Base-by-base conservation (phyloP, 192 early-diverging fungal species). In the Haplosporangium gracile region DNA sequence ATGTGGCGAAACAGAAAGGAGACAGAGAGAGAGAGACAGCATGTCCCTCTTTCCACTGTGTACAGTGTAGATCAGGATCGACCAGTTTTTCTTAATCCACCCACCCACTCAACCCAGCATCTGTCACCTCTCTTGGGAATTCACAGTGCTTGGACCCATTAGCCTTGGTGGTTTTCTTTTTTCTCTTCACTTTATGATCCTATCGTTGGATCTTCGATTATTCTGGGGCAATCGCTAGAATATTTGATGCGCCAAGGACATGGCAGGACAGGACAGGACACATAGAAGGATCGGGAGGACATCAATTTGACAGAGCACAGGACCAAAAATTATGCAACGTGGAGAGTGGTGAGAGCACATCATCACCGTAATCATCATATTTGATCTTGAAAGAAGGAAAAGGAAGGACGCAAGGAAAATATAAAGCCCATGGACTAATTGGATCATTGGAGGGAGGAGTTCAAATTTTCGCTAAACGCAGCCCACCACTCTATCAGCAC, bases 231-330 rank as follows among this genome's bases (percentile, higher is more conserved):
- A 32, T 65, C 2, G 0, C 6, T 26, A 26, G n/a, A 26, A 0
- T 57, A 57, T 24, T 55, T 24, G 8, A 26, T 10, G n/a, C 55
- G 24, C 0, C 29, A 65, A 32, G 26, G 60, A 32, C 55, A 24
- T 9, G 29, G 11, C 26, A 65, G 9, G n/a, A 63, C 24, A 63
- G 57, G 26, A 63, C 43, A 45, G 43, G 43, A 45, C 13, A 45
- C 11, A 45, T 13, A 32, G 29, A 65, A 4, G 11, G 26, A 29
- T 65, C 60, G 10, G n/a, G 11, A 65, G 29, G 60, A 57, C n/a
- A 57, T 51, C 43, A 51, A 51, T 22, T 51, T 51, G 55, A 57
- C n/a, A 57, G 55, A 57, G 55, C 55, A 57, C 55, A 57, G 55
- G 55, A 57, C 55, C 55, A 57, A 16, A 1, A 32, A 32, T 32